Evolutionary conservation across 2,329 filamentous ascomycete species (phyloP).

Genomic region (Aspergillus sp.): DNA sequence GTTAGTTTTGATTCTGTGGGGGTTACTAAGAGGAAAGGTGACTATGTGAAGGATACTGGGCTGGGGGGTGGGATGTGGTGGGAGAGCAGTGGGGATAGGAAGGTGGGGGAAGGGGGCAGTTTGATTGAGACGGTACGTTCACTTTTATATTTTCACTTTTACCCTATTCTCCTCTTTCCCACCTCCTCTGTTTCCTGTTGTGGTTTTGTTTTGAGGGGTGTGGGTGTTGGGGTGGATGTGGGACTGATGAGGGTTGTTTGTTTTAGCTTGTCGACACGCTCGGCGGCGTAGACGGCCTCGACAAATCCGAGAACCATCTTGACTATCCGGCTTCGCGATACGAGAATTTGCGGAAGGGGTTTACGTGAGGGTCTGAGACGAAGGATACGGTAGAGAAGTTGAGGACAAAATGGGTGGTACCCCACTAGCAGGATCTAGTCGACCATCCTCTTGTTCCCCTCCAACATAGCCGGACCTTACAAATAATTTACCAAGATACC

Average conservation of each 20-base stretch:
- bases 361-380: not conserved
- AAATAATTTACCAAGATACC: not conserved
- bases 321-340: slow-evolving; percentile 13
- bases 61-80: slow-evolving; percentile 97
- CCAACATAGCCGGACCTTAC: not conserved
- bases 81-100: slow-evolving; percentile 79
- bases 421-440: not conserved
- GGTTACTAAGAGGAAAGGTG: slow-evolving; percentile 68
- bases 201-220: not conserved
- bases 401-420: not conserved
- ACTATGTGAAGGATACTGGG: slow-evolving; percentile 64
- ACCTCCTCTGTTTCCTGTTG: not conserved
- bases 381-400: not conserved
- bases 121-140: slow-evolving; percentile 59
- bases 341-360: slow-evolving; percentile 11
- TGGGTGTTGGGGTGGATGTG: not conserved
- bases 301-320: slow-evolving; percentile 11
- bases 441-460: not conserved
- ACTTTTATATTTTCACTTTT: not conserved
- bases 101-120: slow-evolving; percentile 54
- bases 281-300: slow-evolving; percentile 1
- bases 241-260: not conserved
- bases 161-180: not conserved
- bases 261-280: slow-evolving; percentile 8
- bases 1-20: slow-evolving; percentile 73